Conservation (phyloP, 2,329 filamentous ascomycete genomes). For the Botryotinia narcissicola region DNA sequence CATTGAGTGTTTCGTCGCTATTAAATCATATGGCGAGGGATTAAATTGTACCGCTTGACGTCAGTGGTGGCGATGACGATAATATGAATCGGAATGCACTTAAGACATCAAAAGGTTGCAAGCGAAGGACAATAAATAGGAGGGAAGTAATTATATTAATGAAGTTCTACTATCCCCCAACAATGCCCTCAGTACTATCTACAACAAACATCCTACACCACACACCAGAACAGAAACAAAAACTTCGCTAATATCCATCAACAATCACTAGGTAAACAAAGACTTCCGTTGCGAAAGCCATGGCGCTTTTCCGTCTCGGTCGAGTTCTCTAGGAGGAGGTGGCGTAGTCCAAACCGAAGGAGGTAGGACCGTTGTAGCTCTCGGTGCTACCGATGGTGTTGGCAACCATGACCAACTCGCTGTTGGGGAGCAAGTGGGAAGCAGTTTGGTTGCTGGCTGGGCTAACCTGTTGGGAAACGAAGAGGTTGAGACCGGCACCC, state of each 20-base stretch:
- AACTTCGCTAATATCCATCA: neutral
- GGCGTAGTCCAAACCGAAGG: neutral
- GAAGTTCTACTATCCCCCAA: neutral
- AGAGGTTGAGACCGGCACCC: neutral
- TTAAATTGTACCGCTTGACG: neutral
- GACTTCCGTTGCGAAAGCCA: neutral
- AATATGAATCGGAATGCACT: neutral
- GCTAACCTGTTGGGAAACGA: neutral
- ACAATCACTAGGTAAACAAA: neutral
- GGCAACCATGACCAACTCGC: rapidly evolving
- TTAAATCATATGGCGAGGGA: neutral
- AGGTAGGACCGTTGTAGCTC: neutral
- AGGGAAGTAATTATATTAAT: neutral
- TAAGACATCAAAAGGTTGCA: neutral
- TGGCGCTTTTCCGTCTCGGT: neutral
- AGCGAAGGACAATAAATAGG: neutral
- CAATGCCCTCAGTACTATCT: neutral
- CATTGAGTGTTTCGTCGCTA: too few species aligned
- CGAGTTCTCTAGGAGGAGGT: neutral
- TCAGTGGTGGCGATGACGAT: neutral
- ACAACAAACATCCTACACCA: neutral
- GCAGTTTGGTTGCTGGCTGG: neutral
- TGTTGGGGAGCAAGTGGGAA: neutral
- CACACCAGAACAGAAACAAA: neutral
- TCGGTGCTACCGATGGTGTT: neutral